Evolutionary conservation across 2,329 filamentous ascomycete species (phyloP), one percentile per base, ranked within the genome.

Genomic region (Daldinia eschscholtzii): DNA sequence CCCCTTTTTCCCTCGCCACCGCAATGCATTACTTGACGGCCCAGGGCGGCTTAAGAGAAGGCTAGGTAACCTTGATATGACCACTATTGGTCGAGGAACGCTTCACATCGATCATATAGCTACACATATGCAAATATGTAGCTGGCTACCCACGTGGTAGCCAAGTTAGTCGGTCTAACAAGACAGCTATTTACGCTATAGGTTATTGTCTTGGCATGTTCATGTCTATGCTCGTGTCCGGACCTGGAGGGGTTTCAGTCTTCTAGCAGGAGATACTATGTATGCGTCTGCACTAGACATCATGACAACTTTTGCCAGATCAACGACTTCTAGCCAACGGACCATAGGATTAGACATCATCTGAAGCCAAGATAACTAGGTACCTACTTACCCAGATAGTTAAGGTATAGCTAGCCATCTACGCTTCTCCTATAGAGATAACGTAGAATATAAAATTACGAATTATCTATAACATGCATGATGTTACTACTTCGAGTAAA

Each of bases 141-240:
- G 56, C 48, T 60, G 58, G 61, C 48, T 61, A 20, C 30, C 30
- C 9, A 33, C 30, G 35, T 6, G 30, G 30, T 60, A 61, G 61
- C 50, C 59, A n/a, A 39, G 33, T 30, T 50, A 10, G 23, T 30
- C 15, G 6, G 46, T 7, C 52, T 41, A 15, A 64, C 33, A 23
- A 57, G 41, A 59, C 57, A 58, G 50, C 52, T 30, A 30, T 1
- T 23, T 18, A 50, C 15, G 4, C 6, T 30, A 30, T 7, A 46
- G 20, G 20, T 23, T 23, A 23, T 23, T 23, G 20, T 23, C 20
- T 23, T 23, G 20, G 20, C 20, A 23, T 23, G 42, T 46, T 10
- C 42, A 13, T 30, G 46, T 50, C 13, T 12, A 48, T 28, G 23
- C 23, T 6, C 23, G 20, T 28, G 44, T 48, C 9, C 26, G 26